Base-by-base conservation (phyloP, 2,329 filamentous ascomycete species). In the Colletotrichum tabaci region DNA sequence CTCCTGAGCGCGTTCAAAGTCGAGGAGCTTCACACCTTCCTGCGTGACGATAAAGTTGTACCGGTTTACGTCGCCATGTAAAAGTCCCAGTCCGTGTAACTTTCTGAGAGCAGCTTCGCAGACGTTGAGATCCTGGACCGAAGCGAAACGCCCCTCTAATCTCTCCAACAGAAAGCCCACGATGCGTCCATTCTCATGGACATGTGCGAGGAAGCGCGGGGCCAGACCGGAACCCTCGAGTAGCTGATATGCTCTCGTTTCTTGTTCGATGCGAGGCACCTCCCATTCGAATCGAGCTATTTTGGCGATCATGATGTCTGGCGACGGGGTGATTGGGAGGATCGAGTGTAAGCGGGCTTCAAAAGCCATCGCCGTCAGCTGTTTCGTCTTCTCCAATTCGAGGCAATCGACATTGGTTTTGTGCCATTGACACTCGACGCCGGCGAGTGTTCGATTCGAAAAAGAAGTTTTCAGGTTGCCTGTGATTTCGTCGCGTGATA, bases 41-140 rank as follows among this genome's bases (percentile, higher is more conserved):
- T 76, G 73, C 56, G 53, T 72, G 69, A 81, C 74, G 57, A 84
- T 69, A 72, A 83, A 83, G 74, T 82, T 84, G 66, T 82, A 77
- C 65, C 78, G 77, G 73, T 84, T 83, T 44, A 79, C 75, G 73
- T 83, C 82, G 79, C 75, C 35, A 38, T 83, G 80, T 40, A 80
- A 35, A 55, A 82, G 49, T 44, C 79, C 76, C 47, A 79, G 62
- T 23, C 71, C 40, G 67, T 81, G 78, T 23, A 81, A 66, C 70
- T 74, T 75, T 61, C 65, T 42, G 40, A 82, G 49, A 71, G 76
- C 74, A 47, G 66, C 50, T 73, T 78, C 71, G 71, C 82, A 82
- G n/a, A 35, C 23, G 40, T 40, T 44, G 35, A 81, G 75, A 72
- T 81, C 77, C 10, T 75, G 42, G 9, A 77, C 18, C 13, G 67